Conservation (phyloP, 2,329 filamentous ascomycete genomes). For the Aspergillus quadrilineatus region DNA sequence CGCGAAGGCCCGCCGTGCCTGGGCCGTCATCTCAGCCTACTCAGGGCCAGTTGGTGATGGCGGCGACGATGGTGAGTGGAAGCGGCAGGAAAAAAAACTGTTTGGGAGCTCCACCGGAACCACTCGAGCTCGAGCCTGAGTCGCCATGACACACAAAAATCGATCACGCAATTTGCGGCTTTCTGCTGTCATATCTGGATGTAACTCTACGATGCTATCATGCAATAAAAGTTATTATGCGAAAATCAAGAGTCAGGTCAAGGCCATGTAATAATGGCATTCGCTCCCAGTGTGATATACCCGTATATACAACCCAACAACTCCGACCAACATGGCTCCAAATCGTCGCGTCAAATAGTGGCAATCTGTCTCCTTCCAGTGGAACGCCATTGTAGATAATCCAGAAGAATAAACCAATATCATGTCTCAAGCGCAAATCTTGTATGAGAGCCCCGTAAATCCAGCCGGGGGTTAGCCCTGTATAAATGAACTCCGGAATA, state of each 20-base stretch:
- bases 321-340: conserved; percentile 1
- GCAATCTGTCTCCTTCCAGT: conserved; percentile 21
- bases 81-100: background rate
- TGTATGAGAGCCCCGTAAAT: conserved; percentile 10
- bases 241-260: too few relatives aligned
- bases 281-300: background rate
- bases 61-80: background rate
- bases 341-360: conserved; percentile 18
- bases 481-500: conserved; percentile 13
- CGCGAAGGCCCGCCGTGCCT: background rate
- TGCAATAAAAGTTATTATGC: background rate
- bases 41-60: background rate
- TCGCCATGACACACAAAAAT: conserved; percentile 29
- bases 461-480: conserved; percentile 4
- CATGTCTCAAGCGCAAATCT: conserved; percentile 3
- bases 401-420: conserved; percentile 3
- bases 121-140: conserved; percentile 1
- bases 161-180: conserved; percentile 27
- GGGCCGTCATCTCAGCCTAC: background rate
- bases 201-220: conserved; percentile 1
- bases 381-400: conserved; percentile 17
- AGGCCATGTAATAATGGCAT: background rate
- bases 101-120: conserved; percentile 2
- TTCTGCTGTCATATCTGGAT: conserved; percentile 8
- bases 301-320: background rate